These are phyloP conservation scores for Pseudocercospora vitis DNA, from an alignment of 2,329 filamentous ascomycete genomes.

Conservation along the genomic window DNA sequence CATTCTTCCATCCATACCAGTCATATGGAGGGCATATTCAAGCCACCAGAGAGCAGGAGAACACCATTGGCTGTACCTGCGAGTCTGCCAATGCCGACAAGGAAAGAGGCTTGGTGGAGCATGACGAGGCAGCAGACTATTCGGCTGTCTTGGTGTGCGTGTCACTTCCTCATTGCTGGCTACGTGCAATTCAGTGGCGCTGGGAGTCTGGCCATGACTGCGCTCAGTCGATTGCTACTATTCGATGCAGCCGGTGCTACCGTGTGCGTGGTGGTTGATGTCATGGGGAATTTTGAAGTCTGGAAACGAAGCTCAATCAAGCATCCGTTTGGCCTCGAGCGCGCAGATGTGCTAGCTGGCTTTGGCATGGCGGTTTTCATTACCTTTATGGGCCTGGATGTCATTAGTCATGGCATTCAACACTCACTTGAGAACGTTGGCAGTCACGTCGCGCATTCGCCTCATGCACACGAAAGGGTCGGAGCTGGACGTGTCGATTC, in stretches of 20 bases:
- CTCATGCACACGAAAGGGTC: constrained; percentile 60
- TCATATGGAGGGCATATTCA: constrained; percentile 95
- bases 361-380: constrained; percentile 96
- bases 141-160: constrained; percentile 83
- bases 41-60: constrained; percentile 77
- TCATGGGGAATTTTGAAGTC: constrained; percentile 94
- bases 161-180: constrained; percentile 78
- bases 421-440: constrained; percentile 79
- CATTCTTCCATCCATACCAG: constrained; percentile 79
- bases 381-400: constrained; percentile 94
- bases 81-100: constrained; percentile 86
- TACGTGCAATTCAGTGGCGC: constrained; percentile 84
- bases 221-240: constrained; percentile 87
- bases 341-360: constrained; percentile 88
- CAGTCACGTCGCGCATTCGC: constrained; percentile 66
- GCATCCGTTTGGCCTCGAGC: constrained; percentile 86
- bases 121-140: constrained; percentile 86
- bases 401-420: constrained; percentile 90
- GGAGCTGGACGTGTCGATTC: constrained; percentile 76
- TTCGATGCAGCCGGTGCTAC: constrained; percentile 93
- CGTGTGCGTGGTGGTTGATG: constrained; percentile 87
- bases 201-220: constrained; percentile 86
- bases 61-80: constrained; percentile 86
- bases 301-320: constrained; percentile 91
- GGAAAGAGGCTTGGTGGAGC: constrained; percentile 81